Base-by-base conservation (phyloP, 495 filamentous ascomycete genomes). In the Penicillium argentinense region DNA sequence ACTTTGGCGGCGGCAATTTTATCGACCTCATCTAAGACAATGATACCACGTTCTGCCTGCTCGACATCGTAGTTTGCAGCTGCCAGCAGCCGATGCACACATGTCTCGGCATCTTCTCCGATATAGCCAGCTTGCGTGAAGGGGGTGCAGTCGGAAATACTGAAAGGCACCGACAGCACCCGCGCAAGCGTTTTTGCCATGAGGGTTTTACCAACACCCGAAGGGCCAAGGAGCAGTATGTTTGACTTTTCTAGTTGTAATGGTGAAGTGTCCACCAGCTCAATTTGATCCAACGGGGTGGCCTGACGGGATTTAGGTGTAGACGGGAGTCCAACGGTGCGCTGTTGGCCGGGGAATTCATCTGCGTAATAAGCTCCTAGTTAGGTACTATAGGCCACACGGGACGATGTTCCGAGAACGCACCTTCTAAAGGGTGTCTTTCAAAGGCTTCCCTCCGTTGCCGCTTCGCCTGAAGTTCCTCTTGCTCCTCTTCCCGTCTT, bases 41-140 rank as follows among this genome's bases (percentile, higher is more conserved):
- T 89, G 42, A 98, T 97, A 8, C 93, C 93, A 23, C 85, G 81
- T 62, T 98, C 93, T 23, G 89, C 86, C 32, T 85, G 83, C 42
- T 84, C 81, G 14, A 93, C 81, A 55, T 95, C 87, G 71, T 95
- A 95, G 64, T 95, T 88, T 14, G 91, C 85, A 39, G 95, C 91
- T 47, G 90, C 86, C 7, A 98, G 73, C 23, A 98, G 77, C 19
- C 92, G 81, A 55, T 95, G 88, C 14, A 98, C 88, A 56, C 91
- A 96, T 1, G 88, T 82, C 57, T 98, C 93, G 33, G 87, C 91
- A 59, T 98, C 93, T 61, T 97, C 91, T 45, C 93, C 93, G 45
- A 98, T 96, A 60, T 98, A 98, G 11, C 93, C 93, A 5, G 93
- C 91, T 73, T 96, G 91, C 2, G 93, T 98, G 52, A 98, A 92